Base-by-base conservation (phyloP, 345 rosid genomes). In the Litchi chinensis region DNA sequence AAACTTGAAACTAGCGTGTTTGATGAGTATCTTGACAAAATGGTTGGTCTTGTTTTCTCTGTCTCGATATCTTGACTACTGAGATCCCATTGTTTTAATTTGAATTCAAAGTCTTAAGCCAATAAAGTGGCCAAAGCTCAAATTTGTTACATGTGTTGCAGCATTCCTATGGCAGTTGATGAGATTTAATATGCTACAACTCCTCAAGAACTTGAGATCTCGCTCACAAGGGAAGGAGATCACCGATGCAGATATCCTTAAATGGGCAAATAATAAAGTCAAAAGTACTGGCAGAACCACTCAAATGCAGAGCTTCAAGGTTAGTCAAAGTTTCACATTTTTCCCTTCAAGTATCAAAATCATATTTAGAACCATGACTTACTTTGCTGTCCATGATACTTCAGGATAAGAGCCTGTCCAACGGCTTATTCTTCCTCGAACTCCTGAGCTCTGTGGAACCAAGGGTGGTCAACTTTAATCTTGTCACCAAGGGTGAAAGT, bases 391-490 rank as follows among this genome's bases (percentile, higher is more conserved):
- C 5, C 48, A 26, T 60, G 74, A 74, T 28, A 66, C 70, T 79
- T 75, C 90, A 96, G 99, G 98, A 96, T 80, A 93, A 90, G 88
- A 89, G 89, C 76, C 82, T 96, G 24, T 88, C 99, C 6, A 88
- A 16, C 13, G 98, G 98, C 60, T 71, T 93, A 76, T 92, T 94
- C 91, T 91, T 96, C 89, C 94, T 96, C 3, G 95, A 94, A 82
- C 97, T 94, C 79, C 88, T 96, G 10, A 91, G 95, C 78, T 87
- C 94, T 2, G 95, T 93, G 76, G 99, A 96, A 82, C 95, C 98
- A 48, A 90, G 99, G 87, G 97, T 94, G 73, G 97, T 96, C 43
- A 96, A 96, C 69, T 96, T 97, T 95, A 96, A 93, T 76, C 94
- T 96, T 74, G 97, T 94, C 78, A 92, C 99, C 74, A 96, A 90